Evolutionary conservation across 2,329 filamentous ascomycete species (phyloP).

Genomic region (Colletotrichum limetticola): DNA sequence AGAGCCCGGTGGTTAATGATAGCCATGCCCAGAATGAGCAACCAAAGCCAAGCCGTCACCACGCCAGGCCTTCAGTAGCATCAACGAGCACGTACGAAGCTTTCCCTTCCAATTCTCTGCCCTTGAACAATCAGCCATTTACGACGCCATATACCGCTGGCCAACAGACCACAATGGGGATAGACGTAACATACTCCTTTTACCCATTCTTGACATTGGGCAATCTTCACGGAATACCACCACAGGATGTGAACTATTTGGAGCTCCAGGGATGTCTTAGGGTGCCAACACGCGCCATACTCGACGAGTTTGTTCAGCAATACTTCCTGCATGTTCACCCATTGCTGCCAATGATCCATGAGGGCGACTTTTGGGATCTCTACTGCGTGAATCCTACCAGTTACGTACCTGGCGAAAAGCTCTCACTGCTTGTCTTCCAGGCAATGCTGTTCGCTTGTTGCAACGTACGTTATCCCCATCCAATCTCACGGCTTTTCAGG

Average conservation of each 20-base stretch:
- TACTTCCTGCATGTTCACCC: constrained; percentile 61
- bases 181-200: constrained; percentile 53
- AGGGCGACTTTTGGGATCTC: constrained; percentile 58
- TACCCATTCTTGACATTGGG: constrained; percentile 54
- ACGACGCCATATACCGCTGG: constrained; percentile 40
- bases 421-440: constrained; percentile 58
- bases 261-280: constrained; percentile 57
- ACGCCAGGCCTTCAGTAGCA: background rate
- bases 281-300: constrained; percentile 51
- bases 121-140: background rate
- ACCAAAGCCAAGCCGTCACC: background rate
- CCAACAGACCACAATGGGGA: constrained; percentile 40
- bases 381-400: constrained; percentile 43
- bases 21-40: background rate
- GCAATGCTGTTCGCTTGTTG: constrained; percentile 57
- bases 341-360: constrained; percentile 54
- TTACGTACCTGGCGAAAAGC: constrained; percentile 38
- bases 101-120: background rate
- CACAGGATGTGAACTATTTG: constrained; percentile 59
- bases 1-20: constrained; percentile 1
- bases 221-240: constrained; percentile 47
- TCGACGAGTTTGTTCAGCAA: constrained; percentile 60
- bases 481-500: background rate
- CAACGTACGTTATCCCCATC: constrained; percentile 43
- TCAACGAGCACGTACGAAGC: constrained; percentile 26